Percentiles rank a stretch among this genome's conserved stretches.
Conservation (phyloP, 805 yeast species). For the Starmera caribaea region DNA sequence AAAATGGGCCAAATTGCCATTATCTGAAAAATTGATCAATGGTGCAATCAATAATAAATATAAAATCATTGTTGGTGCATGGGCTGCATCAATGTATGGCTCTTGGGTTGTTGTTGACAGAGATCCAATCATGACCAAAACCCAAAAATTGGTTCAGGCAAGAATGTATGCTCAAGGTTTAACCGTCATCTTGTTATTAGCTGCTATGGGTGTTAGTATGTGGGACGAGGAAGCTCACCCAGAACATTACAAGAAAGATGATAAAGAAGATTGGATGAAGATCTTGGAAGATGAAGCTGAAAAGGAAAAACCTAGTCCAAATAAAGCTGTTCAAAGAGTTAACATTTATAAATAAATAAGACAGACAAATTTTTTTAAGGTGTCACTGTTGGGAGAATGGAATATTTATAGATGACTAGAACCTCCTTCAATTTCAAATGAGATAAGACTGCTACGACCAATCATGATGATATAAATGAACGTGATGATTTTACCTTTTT, state of each 20-base stretch:
- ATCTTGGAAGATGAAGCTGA: constrained; percentile 26
- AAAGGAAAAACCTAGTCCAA: constrained; percentile 9
- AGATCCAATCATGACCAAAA: constrained; percentile 62
- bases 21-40: constrained; percentile 39
- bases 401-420: constrained; percentile 2
- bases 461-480: too few species aligned
- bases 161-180: constrained; percentile 87
- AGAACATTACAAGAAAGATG: constrained; percentile 23
- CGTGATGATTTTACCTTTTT: too few species aligned
- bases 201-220: constrained; percentile 56
- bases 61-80: constrained; percentile 55
- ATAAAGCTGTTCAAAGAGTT: constrained; percentile 24
- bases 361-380: too few species aligned
- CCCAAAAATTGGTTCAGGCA: constrained; percentile 81
- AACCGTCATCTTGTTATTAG: constrained; percentile 62
- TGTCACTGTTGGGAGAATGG: too few species aligned
- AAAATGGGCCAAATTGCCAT: constrained; percentile 42
- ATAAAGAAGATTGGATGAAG: constrained; percentile 37
- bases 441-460: too few species aligned
- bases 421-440: too few species aligned
- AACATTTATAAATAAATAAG: constrained; percentile 18
- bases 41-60: constrained; percentile 48
- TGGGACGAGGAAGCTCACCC: constrained; percentile 51
- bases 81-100: constrained; percentile 77
- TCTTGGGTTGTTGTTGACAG: constrained; percentile 67